Percentiles rank a stretch among this genome's conserved stretches.
Conservation (phyloP, 1,284 basidiomycete species). For the Trichosporon sp. region DNA sequence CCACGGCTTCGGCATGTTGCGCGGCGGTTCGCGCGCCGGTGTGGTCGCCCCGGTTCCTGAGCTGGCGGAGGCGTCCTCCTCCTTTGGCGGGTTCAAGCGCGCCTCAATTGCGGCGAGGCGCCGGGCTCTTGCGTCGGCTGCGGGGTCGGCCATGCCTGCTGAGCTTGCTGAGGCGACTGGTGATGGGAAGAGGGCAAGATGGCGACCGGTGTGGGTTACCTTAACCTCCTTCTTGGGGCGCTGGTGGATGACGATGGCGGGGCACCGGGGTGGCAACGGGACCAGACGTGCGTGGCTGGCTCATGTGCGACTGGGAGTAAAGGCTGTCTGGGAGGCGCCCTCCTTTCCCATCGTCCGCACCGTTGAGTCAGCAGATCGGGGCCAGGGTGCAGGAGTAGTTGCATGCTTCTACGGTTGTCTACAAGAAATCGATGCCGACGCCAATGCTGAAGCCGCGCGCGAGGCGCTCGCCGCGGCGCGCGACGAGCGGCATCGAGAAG, state of each 20-base stretch:
- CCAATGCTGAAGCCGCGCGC: slow-evolving; percentile 85
- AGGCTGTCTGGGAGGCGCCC: no score
- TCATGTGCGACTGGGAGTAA: neutral
- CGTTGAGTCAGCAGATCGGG: no score
- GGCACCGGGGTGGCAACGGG: slow-evolving; percentile 1
- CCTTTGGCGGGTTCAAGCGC: slow-evolving; percentile 21
- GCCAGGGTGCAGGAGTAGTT: slow-evolving; percentile 8
- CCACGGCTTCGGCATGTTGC: slow-evolving; percentile 15
- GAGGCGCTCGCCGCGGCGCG: slow-evolving; percentile 68
- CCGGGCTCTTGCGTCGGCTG: slow-evolving; percentile 11
- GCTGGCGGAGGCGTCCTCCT: neutral
- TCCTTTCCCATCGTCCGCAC: no score
- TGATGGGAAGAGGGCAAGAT: neutral
- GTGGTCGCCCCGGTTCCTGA: neutral
- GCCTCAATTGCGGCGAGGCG: slow-evolving; percentile 39
- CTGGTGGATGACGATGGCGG: slow-evolving; percentile 2
- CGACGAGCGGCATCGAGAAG: slow-evolving; percentile 80
- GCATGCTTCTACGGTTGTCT: slow-evolving; percentile 5
- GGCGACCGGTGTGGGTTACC: neutral
- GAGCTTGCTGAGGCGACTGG: neutral
- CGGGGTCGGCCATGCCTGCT: slow-evolving; percentile 3
- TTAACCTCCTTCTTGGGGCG: no score
- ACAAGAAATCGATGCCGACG: slow-evolving; percentile 75
- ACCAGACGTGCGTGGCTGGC: neutral
- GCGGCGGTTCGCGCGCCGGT: slow-evolving; percentile 5